These are phyloP conservation scores for Furcasterigmium furcatum DNA, from an alignment of 2,329 filamentous ascomycete genomes.

Conservation along the genomic window DNA sequence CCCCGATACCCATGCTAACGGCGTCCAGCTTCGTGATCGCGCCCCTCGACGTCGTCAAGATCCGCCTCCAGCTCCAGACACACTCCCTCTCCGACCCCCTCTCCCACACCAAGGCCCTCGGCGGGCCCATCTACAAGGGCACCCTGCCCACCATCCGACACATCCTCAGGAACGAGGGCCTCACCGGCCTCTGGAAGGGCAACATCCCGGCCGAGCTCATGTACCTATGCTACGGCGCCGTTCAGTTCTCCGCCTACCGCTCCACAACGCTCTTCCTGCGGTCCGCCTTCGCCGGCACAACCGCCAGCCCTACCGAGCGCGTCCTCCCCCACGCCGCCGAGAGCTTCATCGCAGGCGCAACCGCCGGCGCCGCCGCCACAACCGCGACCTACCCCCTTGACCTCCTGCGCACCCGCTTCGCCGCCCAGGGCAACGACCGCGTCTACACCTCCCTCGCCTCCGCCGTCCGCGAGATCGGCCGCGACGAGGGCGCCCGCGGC, in stretches of 20 bases:
- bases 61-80: slow-evolving; percentile 89
- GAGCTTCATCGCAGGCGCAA: slow-evolving; percentile 79
- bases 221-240: slow-evolving; percentile 85
- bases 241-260: slow-evolving; percentile 89
- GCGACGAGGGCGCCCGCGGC: slow-evolving; percentile 70
- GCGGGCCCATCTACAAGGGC: slow-evolving; percentile 64
- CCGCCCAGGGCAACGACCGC: slow-evolving; percentile 79
- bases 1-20: slow-evolving; percentile 9
- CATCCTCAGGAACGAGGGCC: slow-evolving; percentile 77
- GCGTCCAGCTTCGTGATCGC: slow-evolving; percentile 77
- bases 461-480: slow-evolving; percentile 70
- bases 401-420: slow-evolving; percentile 88
- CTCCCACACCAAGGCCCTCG: slow-evolving; percentile 45
- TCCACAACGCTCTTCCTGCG: slow-evolving; percentile 67
- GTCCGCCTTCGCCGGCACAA: slow-evolving; percentile 34
- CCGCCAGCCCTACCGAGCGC: slow-evolving; percentile 19
- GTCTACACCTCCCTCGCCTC: slow-evolving; percentile 72
- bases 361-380: slow-evolving; percentile 80
- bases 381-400: slow-evolving; percentile 88
- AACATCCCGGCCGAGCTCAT: slow-evolving; percentile 94
- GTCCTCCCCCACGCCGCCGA: slow-evolving; percentile 63
- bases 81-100: slow-evolving; percentile 77
- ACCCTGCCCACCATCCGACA: slow-evolving; percentile 71
- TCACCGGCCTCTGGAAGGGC: slow-evolving; percentile 92
- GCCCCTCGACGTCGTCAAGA: slow-evolving; percentile 96